These are phyloP conservation scores for Tolypocladium amazonense DNA, from an alignment of 2,329 filamentous ascomycete species.

Conservation along the genomic window DNA sequence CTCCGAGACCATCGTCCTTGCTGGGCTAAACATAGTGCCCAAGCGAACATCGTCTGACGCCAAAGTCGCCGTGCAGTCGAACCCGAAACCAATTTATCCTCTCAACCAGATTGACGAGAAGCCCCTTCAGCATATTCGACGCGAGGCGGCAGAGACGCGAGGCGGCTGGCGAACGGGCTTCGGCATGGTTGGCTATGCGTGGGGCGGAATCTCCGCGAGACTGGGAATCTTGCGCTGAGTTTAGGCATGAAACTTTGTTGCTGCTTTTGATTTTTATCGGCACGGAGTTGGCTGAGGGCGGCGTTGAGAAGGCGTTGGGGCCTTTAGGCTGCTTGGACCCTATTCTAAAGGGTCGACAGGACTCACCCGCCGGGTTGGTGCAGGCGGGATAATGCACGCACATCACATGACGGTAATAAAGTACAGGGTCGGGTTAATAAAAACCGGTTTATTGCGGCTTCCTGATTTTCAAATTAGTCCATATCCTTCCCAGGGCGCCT, in stretches of 20 bases:
- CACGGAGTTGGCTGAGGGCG: neutral
- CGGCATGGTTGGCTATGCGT: neutral
- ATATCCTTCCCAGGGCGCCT: neutral
- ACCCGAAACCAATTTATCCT: neutral
- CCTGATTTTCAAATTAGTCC: neutral
- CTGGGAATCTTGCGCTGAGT: neutral
- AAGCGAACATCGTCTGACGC: neutral
- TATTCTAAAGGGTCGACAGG: neutral
- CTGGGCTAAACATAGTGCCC: neutral
- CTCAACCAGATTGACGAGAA: no score
- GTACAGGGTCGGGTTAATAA: neutral
- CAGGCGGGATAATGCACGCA: neutral
- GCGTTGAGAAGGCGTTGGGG: neutral
- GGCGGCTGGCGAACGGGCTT: neutral
- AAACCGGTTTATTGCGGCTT: neutral
- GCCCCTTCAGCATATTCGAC: neutral
- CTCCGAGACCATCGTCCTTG: neutral
- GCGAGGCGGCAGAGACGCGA: neutral
- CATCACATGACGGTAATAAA: neutral
- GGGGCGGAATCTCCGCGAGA: neutral
- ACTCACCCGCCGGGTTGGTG: neutral
- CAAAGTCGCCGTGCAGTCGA: neutral
- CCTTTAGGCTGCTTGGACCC: neutral
- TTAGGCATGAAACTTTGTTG: neutral
- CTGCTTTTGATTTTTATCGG: neutral